Conservation (phyloP, 75 land plant genomes). For the Selaginella moellendorffii region DNA sequence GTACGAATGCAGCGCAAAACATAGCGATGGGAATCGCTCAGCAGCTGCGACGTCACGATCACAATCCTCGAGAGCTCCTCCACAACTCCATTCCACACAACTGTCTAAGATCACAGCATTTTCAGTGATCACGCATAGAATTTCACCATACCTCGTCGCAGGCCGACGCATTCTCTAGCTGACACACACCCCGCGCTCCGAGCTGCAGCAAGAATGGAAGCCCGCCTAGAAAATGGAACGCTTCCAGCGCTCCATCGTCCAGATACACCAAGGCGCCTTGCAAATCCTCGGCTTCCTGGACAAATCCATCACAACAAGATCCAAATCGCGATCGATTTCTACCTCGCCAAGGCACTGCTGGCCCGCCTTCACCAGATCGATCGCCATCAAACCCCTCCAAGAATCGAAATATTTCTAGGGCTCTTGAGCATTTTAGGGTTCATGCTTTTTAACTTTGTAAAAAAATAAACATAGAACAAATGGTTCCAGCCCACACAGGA, state of each 20-base stretch:
- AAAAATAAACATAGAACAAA: too few relatives aligned
- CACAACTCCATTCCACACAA: constrained; percentile 25
- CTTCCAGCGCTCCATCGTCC: constrained; percentile 80
- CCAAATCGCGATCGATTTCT: background rate
- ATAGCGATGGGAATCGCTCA: constrained; percentile 86
- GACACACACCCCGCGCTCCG: constrained; percentile 52
- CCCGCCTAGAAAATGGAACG: constrained; percentile 70
- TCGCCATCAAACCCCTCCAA: too few relatives aligned
- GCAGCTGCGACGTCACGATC: constrained; percentile 58
- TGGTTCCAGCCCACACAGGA: too few relatives aligned
- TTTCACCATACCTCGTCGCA: constrained; percentile 64
- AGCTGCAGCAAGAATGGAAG: constrained; percentile 54
- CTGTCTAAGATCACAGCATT: too few relatives aligned
- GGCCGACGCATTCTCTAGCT: constrained; percentile 60
- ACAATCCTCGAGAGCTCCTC: constrained; percentile 47
- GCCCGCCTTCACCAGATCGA: constrained; percentile 21
- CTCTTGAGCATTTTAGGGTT: too few relatives aligned
- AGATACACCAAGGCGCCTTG: constrained; percentile 51
- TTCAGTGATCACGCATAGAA: too few relatives aligned
- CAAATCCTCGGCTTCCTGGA: constrained; percentile 42
- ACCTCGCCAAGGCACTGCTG: constrained; percentile 19
- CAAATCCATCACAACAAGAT: background rate
- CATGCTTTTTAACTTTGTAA: too few relatives aligned
- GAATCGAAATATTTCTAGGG: too few relatives aligned
- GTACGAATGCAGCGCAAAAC: constrained; percentile 58